Percentiles rank a stretch among this genome's conserved stretches.
Evolutionary conservation across 805 yeast species (phyloP).

Genomic region (Yarrowia deformans): DNA sequence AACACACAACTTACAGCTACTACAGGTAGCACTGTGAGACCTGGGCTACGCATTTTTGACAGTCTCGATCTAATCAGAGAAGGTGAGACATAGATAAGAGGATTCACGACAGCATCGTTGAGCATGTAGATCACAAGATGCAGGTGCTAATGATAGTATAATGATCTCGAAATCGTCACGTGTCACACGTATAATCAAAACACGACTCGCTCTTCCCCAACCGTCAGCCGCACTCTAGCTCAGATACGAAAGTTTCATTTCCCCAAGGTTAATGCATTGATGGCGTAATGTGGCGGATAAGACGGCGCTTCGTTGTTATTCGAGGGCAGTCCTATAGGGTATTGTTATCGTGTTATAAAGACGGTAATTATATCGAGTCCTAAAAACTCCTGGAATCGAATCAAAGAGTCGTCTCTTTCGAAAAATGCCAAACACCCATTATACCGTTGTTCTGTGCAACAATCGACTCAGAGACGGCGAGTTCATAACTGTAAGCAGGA

Average conservation of each 20-base stretch:
- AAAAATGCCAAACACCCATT: too few relatives aligned
- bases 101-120: background rate
- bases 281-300: slow-evolving; percentile 38
- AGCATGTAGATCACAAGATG: background rate
- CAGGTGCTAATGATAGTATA: background rate
- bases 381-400: background rate
- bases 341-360: background rate
- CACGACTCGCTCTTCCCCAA: background rate
- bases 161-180: background rate
- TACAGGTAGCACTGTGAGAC: too few relatives aligned
- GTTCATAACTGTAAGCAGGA: background rate
- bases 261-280: slow-evolving; percentile 26
- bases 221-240: slow-evolving; percentile 8
- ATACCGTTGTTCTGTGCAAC: background rate
- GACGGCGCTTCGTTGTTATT: background rate
- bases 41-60: background rate
- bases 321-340: background rate
- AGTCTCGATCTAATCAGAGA: background rate
- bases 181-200: background rate
- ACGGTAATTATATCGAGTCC: background rate
- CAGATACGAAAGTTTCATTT: slow-evolving; percentile 30
- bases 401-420: background rate
- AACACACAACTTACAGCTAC: background rate
- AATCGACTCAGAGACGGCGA: slow-evolving; percentile 12
- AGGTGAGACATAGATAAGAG: slow-evolving; percentile 1